phyloP scores from a whole-genome alignment of 306 rosid genomes.

The Lathyrus oleraceus region DNA sequence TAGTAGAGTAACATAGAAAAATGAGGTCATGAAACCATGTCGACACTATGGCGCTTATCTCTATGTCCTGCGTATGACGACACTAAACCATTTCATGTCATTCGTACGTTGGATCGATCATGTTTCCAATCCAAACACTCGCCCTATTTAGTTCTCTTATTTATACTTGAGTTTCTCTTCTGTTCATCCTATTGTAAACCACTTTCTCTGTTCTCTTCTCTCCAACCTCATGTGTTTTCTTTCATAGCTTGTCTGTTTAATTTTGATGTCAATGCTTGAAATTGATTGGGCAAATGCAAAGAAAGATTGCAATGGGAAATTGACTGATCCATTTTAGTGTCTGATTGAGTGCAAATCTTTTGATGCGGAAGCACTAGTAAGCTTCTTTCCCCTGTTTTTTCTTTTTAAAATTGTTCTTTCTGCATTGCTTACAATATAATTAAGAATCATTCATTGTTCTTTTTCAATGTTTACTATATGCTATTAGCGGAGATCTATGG shows the following conservation, averaged over 20 bases:
- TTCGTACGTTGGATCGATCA: background rate
- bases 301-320: background rate
- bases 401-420: background rate
- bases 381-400: background rate
- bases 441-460: background rate
- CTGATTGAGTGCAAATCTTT: background rate
- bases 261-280: background rate
- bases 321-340: background rate
- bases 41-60: background rate
- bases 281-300: background rate
- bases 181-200: background rate
- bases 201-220: background rate
- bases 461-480: background rate
- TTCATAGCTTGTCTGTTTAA: background rate
- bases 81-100: background rate
- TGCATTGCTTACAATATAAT: background rate
- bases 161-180: background rate
- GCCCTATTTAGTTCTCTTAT: background rate
- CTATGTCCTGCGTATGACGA: background rate
- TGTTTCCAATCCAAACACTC: background rate
- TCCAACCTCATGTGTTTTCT: background rate
- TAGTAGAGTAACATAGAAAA: background rate
- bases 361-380: background rate
- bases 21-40: background rate
- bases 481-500: background rate